phyloP scores from a whole-genome alignment of 805 yeast genomes.

The Candida saitoana region DNA sequence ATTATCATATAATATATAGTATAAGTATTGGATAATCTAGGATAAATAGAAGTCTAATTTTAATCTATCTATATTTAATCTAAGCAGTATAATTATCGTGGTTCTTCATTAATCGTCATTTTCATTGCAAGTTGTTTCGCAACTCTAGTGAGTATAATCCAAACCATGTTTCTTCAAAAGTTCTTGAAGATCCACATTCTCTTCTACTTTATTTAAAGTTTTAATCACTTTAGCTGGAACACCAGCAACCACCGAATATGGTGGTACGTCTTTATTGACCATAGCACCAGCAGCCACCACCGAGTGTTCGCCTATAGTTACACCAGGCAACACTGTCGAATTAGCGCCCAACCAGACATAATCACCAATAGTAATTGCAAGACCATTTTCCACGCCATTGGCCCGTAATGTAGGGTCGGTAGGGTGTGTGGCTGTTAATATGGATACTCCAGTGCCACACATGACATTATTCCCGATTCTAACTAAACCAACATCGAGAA shows the following conservation, averaged over 20 bases:
- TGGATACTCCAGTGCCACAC: conserved; percentile 12
- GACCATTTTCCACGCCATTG: conserved; percentile 8
- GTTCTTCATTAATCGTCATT: too few relatives aligned
- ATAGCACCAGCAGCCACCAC: conserved; percentile 66
- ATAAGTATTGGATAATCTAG: too few relatives aligned
- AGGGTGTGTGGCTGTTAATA: conserved; percentile 11
- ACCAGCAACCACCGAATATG: conserved; percentile 53
- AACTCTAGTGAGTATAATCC: conserved; percentile 7
- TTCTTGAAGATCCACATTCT: conserved; percentile 8
- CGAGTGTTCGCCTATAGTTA: conserved; percentile 28
- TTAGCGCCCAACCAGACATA: conserved; percentile 12
- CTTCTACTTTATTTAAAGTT: conserved; percentile 12
- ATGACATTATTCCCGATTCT: conserved; percentile 11
- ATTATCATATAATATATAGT: too few relatives aligned
- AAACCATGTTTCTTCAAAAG: conserved; percentile 9
- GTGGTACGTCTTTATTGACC: conserved; percentile 52
- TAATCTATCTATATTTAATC: too few relatives aligned
- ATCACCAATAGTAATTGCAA: conserved; percentile 12
- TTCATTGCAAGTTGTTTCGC: too few relatives aligned
- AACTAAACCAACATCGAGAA: conserved; percentile 12
- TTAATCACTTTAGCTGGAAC: conserved; percentile 50
- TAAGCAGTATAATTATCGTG: too few relatives aligned
- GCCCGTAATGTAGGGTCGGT: conserved; percentile 11
- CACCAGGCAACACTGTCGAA: conserved; percentile 11
- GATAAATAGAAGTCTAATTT: too few relatives aligned